Evolutionary conservation across 306 rosid species (phyloP), one percentile per base, ranked within the genome.

Genomic region (Leucaena leucocephala): DNA sequence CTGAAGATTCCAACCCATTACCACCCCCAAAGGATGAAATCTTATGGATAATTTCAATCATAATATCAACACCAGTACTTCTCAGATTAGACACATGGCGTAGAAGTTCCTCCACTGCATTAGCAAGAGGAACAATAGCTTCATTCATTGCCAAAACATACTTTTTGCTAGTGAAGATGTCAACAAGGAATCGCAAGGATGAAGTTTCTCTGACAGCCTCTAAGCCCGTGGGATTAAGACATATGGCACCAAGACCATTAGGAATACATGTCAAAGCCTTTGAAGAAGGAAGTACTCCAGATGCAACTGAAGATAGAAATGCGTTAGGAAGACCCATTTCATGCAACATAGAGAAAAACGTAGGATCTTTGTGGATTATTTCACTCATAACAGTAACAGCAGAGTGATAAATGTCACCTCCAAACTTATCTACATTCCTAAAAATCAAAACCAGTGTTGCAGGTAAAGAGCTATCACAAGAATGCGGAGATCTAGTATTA

Each of bases 321-420:
- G 95, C 97, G 79, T 87, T 90, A 44, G 98, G 98, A 74, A 94
- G 98, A 74, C 97, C 97, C 92, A 91, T 84, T 80, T 94, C 98
- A 82, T 91, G 97, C 83, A 94, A 78, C 85, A 87, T 78, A 80
- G 93, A 78, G 84, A 88, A 94, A 80, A 89, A 91, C 33, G 97
- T 94, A 69, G 98, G 97, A 78, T 94, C 98, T 84, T 89, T 94
- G 90, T 94, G 98, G 84, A 94, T 94, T 61, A 91, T 91, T 89
- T 94, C 98, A 86, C 97, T 94, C 97, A 94, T 88, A 65, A 94
- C 93, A 73, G 97, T 92, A 85, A 91, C 98, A 76, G 98, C 98
- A 49, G 98, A 94, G 87, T 88, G 87, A 88, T 92, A 94, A 85
- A 94, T 92, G 79, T 94, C 97, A 43, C 98, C 98, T 63, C 98